Conservation (phyloP, 2,329 filamentous ascomycete genomes). For the Beauveria sp. region DNA sequence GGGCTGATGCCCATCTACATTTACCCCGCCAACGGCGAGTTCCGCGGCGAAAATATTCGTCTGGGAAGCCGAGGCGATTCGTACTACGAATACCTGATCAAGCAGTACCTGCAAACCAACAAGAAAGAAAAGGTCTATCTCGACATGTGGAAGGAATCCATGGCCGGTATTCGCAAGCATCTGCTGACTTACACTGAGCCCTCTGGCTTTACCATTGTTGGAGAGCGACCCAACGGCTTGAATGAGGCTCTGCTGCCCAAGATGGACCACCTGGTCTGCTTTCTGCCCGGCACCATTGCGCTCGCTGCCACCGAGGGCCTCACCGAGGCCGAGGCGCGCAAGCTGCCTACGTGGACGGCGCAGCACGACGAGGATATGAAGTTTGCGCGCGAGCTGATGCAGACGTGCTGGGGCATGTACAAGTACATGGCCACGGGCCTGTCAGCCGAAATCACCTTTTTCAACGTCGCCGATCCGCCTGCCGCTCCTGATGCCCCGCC, state of each 20-base stretch:
- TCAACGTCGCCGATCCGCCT: conserved; percentile 65
- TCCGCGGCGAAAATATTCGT: conserved; percentile 78
- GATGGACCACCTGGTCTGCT: conserved; percentile 98
- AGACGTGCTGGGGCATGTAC: conserved; percentile 98
- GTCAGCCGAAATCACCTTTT: conserved; percentile 92
- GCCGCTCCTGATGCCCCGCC: conserved; percentile 47
- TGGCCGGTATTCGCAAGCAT: conserved; percentile 82
- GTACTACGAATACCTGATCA: conserved; percentile 98
- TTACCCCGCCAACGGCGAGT: conserved; percentile 68
- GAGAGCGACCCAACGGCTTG: conserved; percentile 73
- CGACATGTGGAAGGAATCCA: conserved; percentile 86
- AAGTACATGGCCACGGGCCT: conserved; percentile 81
- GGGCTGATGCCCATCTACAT: conserved; percentile 91
- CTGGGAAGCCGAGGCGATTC: conserved; percentile 92
- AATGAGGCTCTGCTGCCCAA: conserved; percentile 63
- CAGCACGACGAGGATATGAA: conserved; percentile 81
- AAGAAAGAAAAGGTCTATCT: conserved; percentile 78
- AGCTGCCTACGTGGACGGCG: conserved; percentile 63
- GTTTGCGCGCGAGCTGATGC: conserved; percentile 83
- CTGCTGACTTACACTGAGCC: conserved; percentile 81
- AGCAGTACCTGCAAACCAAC: conserved; percentile 93
- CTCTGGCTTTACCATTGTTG: conserved; percentile 79
- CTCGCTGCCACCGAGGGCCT: conserved; percentile 76
- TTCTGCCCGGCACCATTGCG: conserved; percentile 93
- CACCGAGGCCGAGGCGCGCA: conserved; percentile 66